These are phyloP conservation scores for Cystobasidium ongulense DNA, from an alignment of 768 basidiomycete genomes.

Conservation along the genomic window DNA sequence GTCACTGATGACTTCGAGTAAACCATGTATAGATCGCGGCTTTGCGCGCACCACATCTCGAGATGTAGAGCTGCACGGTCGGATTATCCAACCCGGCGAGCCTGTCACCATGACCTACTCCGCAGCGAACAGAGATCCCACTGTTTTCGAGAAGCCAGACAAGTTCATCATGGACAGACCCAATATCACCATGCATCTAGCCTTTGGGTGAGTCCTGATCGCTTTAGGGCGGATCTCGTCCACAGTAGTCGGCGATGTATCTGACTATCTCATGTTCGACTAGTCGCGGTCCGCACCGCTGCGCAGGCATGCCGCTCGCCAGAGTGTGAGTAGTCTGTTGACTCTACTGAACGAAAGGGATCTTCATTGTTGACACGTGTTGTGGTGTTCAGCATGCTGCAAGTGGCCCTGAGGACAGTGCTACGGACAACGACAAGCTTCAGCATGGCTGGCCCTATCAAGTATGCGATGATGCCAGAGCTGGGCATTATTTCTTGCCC, in stretches of 20 bases:
- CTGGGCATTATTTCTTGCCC: conserved; percentile 13
- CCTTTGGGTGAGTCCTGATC: conserved; percentile 22
- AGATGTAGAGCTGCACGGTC: conserved; percentile 19
- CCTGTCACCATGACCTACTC: conserved; percentile 33
- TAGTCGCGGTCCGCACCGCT: conserved; percentile 20
- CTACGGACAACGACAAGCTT: background rate
- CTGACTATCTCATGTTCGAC: no score
- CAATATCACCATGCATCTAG: conserved; percentile 33
- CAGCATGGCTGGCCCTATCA: background rate
- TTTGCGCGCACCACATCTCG: conserved; percentile 26
- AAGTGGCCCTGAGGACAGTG: background rate
- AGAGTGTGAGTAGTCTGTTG: conserved; percentile 8
- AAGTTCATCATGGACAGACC: conserved; percentile 26
- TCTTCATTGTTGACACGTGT: background rate
- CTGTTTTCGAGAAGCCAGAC: conserved; percentile 29
- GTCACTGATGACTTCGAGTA: background rate
- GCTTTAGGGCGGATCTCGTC: background rate
- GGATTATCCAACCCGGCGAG: conserved; percentile 25
- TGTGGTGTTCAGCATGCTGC: background rate
- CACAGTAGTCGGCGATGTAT: no score
- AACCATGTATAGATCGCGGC: conserved; percentile 3
- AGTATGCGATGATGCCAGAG: conserved; percentile 18
- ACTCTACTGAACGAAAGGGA: background rate
- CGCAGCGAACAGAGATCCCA: conserved; percentile 33
- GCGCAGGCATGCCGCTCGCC: conserved; percentile 32